Percentiles rank a stretch among this genome's conserved stretches.
These are phyloP conservation scores for Calonectria ilicicola DNA, from an alignment of 2,329 filamentous ascomycete species.

Conservation along the genomic window DNA sequence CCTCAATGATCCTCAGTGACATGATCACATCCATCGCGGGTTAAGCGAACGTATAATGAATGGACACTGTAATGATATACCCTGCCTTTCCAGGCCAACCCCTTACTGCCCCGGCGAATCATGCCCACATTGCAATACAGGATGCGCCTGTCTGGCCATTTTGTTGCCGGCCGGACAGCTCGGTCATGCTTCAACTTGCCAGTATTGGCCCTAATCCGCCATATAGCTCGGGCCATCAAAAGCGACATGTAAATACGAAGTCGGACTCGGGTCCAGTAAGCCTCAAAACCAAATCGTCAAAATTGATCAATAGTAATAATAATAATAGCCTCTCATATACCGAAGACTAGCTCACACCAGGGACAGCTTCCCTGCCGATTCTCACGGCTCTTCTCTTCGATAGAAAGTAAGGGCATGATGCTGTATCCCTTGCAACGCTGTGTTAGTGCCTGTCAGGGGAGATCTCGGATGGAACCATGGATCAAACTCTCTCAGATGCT, in stretches of 20 bases:
- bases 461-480: conserved; percentile 17
- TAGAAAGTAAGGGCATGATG: not conserved
- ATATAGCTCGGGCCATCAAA: conserved; percentile 4
- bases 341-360: not conserved
- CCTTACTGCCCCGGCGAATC: conserved; percentile 10
- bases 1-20: conserved; percentile 1
- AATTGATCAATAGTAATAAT: not conserved
- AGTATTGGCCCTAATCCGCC: not conserved
- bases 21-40: conserved; percentile 2
- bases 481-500: conserved; percentile 23
- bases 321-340: not conserved
- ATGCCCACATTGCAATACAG: not conserved
- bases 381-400: not conserved
- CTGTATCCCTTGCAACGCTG: conserved; percentile 24
- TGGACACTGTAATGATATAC: not conserved
- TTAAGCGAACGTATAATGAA: conserved; percentile 22
- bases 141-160: not conserved
- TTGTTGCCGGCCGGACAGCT: not conserved
- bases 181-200: conserved; percentile 2
- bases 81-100: conserved; percentile 1
- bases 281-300: not conserved
- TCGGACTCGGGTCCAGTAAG: not conserved
- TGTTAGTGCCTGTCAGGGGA: conserved; percentile 12
- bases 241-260: conserved; percentile 5
- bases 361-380: not conserved